Base-by-base conservation (phyloP, 352 stramenopile genomes). In the Phytophthora rubi region DNA sequence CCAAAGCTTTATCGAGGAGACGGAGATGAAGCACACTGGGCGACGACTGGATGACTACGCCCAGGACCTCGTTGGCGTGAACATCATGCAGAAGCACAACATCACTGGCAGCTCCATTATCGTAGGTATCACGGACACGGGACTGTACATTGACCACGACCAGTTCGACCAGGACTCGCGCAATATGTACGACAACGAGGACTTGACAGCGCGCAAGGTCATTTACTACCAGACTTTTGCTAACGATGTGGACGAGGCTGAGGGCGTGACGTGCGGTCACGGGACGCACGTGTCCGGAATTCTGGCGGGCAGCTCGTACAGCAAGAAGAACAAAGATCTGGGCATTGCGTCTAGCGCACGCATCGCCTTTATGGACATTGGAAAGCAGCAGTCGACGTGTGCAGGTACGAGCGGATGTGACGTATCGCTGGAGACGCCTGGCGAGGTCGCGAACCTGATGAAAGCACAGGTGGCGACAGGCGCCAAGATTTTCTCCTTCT, bases 351-450 rank as follows among this genome's bases (percentile, higher is more conserved):
- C 85, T 9, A 88, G 80, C 32, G 86, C 91, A 0, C 87, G 89
- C 30, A 87, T 97, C 54, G 89, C 90, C 2, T 96, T 97, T 55
- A 95, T 97, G 80, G 91, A 97, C 62, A 93, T 97, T 59, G 88
- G 84, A 6, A 85, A 90, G 44, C 83, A 90, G 56, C 59, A 73
- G 0, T 58, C 63, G 0, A 49, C 62, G 0, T 93, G 82, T 18
- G 70, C 54, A 10, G 81, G 77, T 15, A 76, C 59, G 6, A 76
- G 51, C 23, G 76, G 84, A 15, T 82, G 77, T 57, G 54, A 75
- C 7, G 78, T 88, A 5, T 78, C 75, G 26, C 62, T 90, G 0
- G 75, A 84, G 60, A 90, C 80, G 1, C 82, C 82, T 0, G 71
- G 74, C 0, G 78, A 90, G 37, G 73, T 84, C 10, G 56, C 73